A percentile compares a stretch with the other conserved stretches of the same genome.
These are phyloP conservation scores for Acer negundo DNA, from an alignment of 345 rosid genomes.

Conservation along the genomic window DNA sequence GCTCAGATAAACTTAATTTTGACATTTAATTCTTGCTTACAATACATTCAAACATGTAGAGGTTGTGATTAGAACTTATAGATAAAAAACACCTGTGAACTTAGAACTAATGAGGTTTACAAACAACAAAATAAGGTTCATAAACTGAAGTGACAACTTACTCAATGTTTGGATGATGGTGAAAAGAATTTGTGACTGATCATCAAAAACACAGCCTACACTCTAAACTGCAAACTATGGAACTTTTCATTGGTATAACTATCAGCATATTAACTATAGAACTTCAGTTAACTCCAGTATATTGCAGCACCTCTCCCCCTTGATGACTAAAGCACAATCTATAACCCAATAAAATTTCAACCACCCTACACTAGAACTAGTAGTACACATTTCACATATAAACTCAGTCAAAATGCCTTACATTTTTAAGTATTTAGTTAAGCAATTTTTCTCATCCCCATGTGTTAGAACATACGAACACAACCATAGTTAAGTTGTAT, in stretches of 20 bases:
- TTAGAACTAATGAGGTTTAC: not conserved
- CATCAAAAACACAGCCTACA: not conserved
- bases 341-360: not conserved
- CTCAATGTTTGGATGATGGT: not conserved
- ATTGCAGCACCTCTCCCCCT: not conserved
- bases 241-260: not conserved
- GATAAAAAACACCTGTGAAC: not conserved
- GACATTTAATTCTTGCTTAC: not conserved
- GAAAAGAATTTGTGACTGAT: not conserved
- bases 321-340: not conserved
- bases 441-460: not conserved
- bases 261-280: not conserved
- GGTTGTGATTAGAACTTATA: not conserved
- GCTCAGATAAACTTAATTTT: not conserved
- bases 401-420: not conserved
- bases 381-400: not conserved
- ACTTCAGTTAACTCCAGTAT: not conserved
- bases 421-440: not conserved
- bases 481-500: not conserved
- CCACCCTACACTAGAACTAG: not conserved
- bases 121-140: not conserved
- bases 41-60: not conserved
- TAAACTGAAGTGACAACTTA: not conserved
- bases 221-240: not conserved
- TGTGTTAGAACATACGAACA: not conserved